Conservation (phyloP, 805 yeast species). For the Starmerella vaccinii region DNA sequence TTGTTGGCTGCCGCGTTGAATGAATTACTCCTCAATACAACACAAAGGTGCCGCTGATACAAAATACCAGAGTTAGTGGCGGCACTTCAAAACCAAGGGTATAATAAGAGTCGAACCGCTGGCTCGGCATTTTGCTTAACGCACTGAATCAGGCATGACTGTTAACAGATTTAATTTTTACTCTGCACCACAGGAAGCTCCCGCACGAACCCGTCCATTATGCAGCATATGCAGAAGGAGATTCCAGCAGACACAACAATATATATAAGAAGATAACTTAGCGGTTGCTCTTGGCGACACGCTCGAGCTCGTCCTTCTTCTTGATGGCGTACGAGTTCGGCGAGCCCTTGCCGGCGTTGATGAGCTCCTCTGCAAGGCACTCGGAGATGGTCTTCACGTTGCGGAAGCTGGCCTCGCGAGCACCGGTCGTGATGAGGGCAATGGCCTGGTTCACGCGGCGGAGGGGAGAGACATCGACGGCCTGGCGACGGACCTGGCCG, state of each 20-base stretch:
- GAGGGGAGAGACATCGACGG: slow-evolving; percentile 99
- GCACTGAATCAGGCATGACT: background rate
- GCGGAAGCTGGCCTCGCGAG: slow-evolving; percentile 99
- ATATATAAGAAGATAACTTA: slow-evolving; percentile 37
- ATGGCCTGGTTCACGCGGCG: slow-evolving; percentile 99
- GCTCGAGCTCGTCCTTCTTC: slow-evolving; percentile 99
- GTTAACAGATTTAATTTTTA: slow-evolving; percentile 1
- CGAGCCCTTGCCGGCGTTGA: slow-evolving; percentile 99
- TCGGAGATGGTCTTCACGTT: slow-evolving; percentile 99
- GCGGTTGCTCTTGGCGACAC: slow-evolving; percentile 99
- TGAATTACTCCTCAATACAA: too few relatives aligned
- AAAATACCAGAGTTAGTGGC: too few relatives aligned
- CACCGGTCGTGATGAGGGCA: slow-evolving; percentile 96
- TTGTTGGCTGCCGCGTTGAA: too few relatives aligned
- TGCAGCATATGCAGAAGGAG: slow-evolving; percentile 8
- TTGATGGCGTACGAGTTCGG: slow-evolving; percentile 99
- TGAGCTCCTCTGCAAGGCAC: slow-evolving; percentile 99
- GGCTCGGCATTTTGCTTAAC: too few relatives aligned
- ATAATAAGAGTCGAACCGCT: too few relatives aligned
- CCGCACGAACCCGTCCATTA: slow-evolving; percentile 6
- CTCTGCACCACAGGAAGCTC: slow-evolving; percentile 1
- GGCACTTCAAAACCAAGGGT: too few relatives aligned
- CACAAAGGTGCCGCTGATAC: too few relatives aligned
- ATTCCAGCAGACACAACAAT: slow-evolving; percentile 4
- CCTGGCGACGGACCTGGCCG: slow-evolving; percentile 99